phyloP scores from a whole-genome alignment of 768 basidiomycete genomes.

The Termitomyces titanicus region DNA sequence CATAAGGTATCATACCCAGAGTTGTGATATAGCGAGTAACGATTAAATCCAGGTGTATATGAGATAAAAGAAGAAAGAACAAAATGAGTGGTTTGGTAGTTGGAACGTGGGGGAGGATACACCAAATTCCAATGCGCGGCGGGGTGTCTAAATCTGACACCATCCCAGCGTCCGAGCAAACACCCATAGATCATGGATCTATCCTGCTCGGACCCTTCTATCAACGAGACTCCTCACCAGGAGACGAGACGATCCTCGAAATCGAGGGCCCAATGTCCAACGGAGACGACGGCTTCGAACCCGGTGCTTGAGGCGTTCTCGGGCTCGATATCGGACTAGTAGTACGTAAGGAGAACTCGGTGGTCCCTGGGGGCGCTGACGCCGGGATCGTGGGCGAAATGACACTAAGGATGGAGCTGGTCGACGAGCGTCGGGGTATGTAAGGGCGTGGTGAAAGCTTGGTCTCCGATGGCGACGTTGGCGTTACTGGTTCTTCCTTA shows the following conservation, averaged over 20 bases:
- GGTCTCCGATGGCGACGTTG: slow-evolving; percentile 24
- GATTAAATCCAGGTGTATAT: slow-evolving; percentile 12
- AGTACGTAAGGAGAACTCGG: slow-evolving; percentile 12
- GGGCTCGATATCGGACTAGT: slow-evolving; percentile 10
- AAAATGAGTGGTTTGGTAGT: too few species aligned
- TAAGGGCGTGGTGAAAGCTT: slow-evolving; percentile 57
- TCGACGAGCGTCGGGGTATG: slow-evolving; percentile 51
- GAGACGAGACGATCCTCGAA: slow-evolving; percentile 21
- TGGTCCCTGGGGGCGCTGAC: slow-evolving; percentile 10
- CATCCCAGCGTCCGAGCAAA: background rate
- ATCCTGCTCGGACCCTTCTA: background rate
- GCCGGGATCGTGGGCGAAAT: slow-evolving; percentile 31
- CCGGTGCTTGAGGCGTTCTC: slow-evolving; percentile 15
- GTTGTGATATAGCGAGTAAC: slow-evolving; percentile 1
- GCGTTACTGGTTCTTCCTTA: slow-evolving; percentile 17
- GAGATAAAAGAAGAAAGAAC: background rate
- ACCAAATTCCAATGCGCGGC: background rate
- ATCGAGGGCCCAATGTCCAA: slow-evolving; percentile 17
- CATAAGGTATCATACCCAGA: slow-evolving; percentile 12
- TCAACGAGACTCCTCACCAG: slow-evolving; percentile 8
- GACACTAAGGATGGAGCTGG: slow-evolving; percentile 35
- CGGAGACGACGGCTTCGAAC: background rate
- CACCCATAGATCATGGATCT: too few species aligned
- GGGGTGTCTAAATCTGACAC: background rate
- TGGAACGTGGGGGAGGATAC: too few species aligned